Base-by-base conservation (phyloP, 2,329 filamentous ascomycete genomes). In the Alternaria gaisen region DNA sequence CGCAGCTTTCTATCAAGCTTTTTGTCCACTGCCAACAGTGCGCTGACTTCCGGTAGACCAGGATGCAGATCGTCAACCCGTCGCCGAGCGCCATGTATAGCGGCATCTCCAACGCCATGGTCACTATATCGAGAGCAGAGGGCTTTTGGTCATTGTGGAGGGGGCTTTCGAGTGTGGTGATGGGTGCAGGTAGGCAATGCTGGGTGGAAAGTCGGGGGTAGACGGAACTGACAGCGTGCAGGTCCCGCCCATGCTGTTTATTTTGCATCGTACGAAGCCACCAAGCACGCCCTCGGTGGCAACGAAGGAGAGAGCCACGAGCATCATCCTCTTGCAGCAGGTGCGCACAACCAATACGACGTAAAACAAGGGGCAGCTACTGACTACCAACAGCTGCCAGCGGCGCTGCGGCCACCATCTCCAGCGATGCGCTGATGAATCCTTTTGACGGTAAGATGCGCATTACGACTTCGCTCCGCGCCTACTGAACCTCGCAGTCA, bases 401-500 rank as follows among this genome's bases (percentile, higher is more conserved):
- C 77, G 95, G 95, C 80, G 94, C 95, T 62, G 92, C 92, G 72
- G 95, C 95, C 67, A 98, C 95, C 8, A 97, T 98, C 78, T 92
- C 94, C 36, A 97, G 94, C 79, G 95, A 99, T 83, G 95, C 95
- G 56, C 88, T 99, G 68, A 99, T 99, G 95, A 99, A 98, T 77
- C 95, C 95, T 22, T 99, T 99, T 78, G 95, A 99, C 82, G 93
- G 93, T 97, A 86, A 73, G 87, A 77, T 58, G 28, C 54, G 44
- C 46, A 48, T 18, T 20, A 41, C 26, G 11, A 42, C 36, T 32
- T 48, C 16, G n/a, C 42, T 36, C 28, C 38, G 30, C 51, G 53
- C 38, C 36, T 53, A 60, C 73, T 76, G 34, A 78, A 44, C 42
- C 32, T 44, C 20, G 30, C 74, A 97, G 95, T 99, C 64, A 97